These are phyloP conservation scores for Neonectria punicea DNA, from an alignment of 2,329 filamentous ascomycete genomes.

Conservation along the genomic window DNA sequence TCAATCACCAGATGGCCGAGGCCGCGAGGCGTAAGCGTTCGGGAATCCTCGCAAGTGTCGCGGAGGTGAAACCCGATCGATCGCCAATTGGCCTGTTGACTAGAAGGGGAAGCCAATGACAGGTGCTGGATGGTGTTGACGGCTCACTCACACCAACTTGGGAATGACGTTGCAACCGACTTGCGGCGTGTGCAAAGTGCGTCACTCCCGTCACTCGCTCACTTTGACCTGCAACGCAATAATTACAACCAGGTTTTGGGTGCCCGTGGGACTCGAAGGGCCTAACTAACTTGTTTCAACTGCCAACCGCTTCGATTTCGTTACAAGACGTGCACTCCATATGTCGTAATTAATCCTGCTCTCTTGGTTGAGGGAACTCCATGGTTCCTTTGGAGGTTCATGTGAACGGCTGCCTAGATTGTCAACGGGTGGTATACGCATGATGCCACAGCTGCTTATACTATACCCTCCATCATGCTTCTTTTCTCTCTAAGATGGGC, in stretches of 20 bases:
- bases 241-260: neutral
- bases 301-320: neutral
- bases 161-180: conserved; percentile 12
- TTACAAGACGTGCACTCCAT: too few relatives aligned
- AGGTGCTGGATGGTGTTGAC: conserved; percentile 4
- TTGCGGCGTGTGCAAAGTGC: neutral
- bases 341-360: neutral
- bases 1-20: conserved; percentile 16
- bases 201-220: neutral
- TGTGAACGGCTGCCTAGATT: neutral
- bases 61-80: neutral
- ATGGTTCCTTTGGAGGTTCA: neutral
- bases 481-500: too few relatives aligned
- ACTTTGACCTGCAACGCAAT: neutral
- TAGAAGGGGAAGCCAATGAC: neutral
- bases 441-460: neutral
- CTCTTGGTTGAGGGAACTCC: neutral
- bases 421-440: too few relatives aligned
- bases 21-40: conserved; percentile 9
- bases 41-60: conserved; percentile 3
- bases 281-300: too few relatives aligned
- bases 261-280: neutral
- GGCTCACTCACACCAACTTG: conserved; percentile 1
- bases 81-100: conserved; percentile 10
- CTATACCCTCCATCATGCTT: neutral